These are phyloP conservation scores for Boletus tylopilopsis DNA, from an alignment of 768 basidiomycete species.

Conservation along the genomic window DNA sequence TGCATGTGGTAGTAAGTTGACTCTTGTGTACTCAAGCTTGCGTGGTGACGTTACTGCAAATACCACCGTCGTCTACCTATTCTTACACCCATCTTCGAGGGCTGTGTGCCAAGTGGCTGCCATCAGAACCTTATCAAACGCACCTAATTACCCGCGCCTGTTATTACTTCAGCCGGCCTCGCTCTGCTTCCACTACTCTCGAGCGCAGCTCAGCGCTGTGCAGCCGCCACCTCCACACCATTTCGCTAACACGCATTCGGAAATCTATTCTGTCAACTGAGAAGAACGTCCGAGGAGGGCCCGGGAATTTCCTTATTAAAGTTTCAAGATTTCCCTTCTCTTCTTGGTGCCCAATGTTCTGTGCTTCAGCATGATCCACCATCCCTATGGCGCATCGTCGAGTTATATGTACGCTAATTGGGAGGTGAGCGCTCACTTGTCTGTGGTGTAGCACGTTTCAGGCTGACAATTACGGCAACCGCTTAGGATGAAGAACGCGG, in stretches of 20 bases:
- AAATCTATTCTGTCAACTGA: not conserved
- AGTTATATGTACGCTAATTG: slow-evolving; percentile 22
- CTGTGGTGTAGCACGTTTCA: not conserved
- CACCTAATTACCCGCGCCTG: slow-evolving; percentile 2
- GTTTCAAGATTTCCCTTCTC: not conserved
- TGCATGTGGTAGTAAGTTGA: too few relatives aligned
- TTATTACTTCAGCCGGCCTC: not conserved
- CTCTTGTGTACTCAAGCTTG: too few relatives aligned
- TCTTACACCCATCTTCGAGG: too few relatives aligned
- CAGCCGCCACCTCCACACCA: not conserved
- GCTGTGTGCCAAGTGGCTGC: too few relatives aligned
- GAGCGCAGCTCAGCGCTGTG: too few relatives aligned
- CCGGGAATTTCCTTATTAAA: not conserved
- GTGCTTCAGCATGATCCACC: slow-evolving; percentile 26
- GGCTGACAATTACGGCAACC: not conserved
- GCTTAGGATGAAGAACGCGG: slow-evolving; percentile 9
- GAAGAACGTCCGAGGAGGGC: not conserved
- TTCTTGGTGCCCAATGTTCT: slow-evolving; percentile 17
- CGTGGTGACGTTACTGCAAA: too few relatives aligned
- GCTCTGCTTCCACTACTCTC: not conserved
- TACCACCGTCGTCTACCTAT: too few relatives aligned
- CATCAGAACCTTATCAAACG: not conserved
- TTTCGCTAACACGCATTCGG: slow-evolving; percentile 3
- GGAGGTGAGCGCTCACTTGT: slow-evolving; percentile 13
- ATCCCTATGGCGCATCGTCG: slow-evolving; percentile 28